These are phyloP conservation scores for Rhizopogon vulgaris DNA, from an alignment of 768 basidiomycete species.

Conservation along the genomic window DNA sequence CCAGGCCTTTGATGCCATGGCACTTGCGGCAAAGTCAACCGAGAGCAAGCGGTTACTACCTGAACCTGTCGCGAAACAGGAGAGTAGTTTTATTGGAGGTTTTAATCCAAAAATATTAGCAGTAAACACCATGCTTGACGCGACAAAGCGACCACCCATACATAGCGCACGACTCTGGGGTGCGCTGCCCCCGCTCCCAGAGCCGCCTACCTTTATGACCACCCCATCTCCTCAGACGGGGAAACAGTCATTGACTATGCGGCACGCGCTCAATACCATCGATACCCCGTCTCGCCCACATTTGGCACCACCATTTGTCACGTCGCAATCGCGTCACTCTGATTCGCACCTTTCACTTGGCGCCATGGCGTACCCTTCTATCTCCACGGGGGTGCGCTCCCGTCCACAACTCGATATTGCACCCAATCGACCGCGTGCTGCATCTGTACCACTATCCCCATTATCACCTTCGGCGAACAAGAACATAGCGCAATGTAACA, in stretches of 20 bases:
- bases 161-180: background rate
- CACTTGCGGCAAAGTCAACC: constrained; percentile 19
- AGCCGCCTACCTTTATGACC: constrained; percentile 18
- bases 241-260: constrained; percentile 31
- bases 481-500: constrained; percentile 46
- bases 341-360: constrained; percentile 16
- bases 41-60: constrained; percentile 10
- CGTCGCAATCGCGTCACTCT: constrained; percentile 26
- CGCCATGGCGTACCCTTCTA: background rate
- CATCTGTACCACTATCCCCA: constrained; percentile 13
- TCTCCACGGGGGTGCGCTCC: constrained; percentile 5
- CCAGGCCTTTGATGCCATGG: constrained; percentile 26
- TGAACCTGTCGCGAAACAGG: background rate
- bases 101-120: constrained; percentile 27
- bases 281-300: constrained; percentile 8
- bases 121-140: constrained; percentile 6
- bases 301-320: constrained; percentile 14
- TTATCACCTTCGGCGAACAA: constrained; percentile 13
- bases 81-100: constrained; percentile 41
- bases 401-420: constrained; percentile 8
- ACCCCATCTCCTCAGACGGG: constrained; percentile 33
- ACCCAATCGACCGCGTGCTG: constrained; percentile 15
- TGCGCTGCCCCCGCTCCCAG: constrained; percentile 18
- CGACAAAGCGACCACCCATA: constrained; percentile 6
- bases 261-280: constrained; percentile 20